phyloP scores from a whole-genome alignment of 2,329 filamentous ascomycete genomes.

The Exophiala bonariae region DNA sequence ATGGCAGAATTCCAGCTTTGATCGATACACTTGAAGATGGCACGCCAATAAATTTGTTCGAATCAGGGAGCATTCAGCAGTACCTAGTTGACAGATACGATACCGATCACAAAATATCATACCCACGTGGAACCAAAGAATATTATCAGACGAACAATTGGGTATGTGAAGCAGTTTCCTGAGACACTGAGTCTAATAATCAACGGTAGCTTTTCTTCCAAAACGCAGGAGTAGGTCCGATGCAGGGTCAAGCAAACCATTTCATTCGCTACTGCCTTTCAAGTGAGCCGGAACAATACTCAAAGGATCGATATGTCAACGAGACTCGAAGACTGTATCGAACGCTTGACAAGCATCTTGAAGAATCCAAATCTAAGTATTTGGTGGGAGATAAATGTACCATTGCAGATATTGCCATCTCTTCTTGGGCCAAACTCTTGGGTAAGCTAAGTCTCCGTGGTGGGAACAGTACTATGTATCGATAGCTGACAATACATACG shows the following conservation, averaged over 20 bases:
- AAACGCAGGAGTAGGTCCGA: constrained; percentile 77
- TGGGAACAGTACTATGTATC: too few species aligned
- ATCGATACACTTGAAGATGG: constrained; percentile 70
- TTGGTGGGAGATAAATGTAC: constrained; percentile 47
- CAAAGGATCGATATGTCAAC: constrained; percentile 75
- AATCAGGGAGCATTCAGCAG: constrained; percentile 79
- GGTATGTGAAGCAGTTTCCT: constrained; percentile 57
- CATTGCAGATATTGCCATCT: constrained; percentile 63
- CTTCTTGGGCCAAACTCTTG: constrained; percentile 5
- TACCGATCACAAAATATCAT: constrained; percentile 76
- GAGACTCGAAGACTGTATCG: constrained; percentile 78
- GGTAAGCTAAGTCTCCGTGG: background rate
- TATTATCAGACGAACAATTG: constrained; percentile 78
- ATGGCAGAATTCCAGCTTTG: constrained; percentile 83
- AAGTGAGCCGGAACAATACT: constrained; percentile 68
- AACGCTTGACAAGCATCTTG: constrained; percentile 71
- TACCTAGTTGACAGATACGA: constrained; percentile 86
- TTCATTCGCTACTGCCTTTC: constrained; percentile 69
- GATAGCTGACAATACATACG: background rate
- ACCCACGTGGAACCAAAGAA: constrained; percentile 69
- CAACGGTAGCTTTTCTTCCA: constrained; percentile 40
- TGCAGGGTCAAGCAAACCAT: constrained; percentile 83
- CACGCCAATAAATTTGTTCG: constrained; percentile 71
- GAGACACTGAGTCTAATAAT: background rate
- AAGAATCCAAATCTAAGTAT: constrained; percentile 48